Conservation (phyloP, 257 asterid genomes). For the Solanum acaule region DNA sequence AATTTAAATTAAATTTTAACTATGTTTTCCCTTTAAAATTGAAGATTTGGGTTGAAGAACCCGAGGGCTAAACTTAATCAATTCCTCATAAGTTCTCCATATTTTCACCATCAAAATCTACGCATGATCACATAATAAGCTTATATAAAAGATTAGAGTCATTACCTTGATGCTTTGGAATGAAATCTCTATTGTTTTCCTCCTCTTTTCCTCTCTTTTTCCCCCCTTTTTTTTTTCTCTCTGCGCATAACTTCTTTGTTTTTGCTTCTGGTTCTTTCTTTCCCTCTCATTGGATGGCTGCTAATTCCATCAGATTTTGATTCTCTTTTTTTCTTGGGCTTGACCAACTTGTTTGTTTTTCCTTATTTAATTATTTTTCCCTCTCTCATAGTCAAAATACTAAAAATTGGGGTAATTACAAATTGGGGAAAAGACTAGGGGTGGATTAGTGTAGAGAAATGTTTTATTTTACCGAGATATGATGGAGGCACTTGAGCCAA, state of each 20-base stretch:
- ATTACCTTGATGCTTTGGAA: neutral
- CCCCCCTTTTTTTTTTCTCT: neutral
- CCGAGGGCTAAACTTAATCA: neutral
- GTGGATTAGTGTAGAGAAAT: neutral
- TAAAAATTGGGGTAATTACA: neutral
- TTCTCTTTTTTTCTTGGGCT: neutral
- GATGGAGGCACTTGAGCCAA: neutral
- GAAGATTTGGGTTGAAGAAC: neutral
- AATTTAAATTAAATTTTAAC: too few species aligned
- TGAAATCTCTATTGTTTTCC: neutral
- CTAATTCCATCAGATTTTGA: neutral
- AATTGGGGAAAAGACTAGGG: neutral
- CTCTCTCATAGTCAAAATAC: neutral
- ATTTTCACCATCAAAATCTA: neutral
- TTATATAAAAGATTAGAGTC: neutral
- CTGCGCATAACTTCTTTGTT: neutral
- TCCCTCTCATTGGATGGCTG: neutral
- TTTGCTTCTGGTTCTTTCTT: neutral
- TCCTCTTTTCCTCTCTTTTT: neutral
- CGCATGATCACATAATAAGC: neutral
- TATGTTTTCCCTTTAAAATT: neutral
- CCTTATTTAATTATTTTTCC: neutral
- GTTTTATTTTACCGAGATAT: neutral
- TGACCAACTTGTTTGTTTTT: neutral
- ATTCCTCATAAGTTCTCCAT: neutral